phyloP scores from a whole-genome alignment of 2,329 filamentous ascomycete genomes.

The Claviceps arundinis region DNA sequence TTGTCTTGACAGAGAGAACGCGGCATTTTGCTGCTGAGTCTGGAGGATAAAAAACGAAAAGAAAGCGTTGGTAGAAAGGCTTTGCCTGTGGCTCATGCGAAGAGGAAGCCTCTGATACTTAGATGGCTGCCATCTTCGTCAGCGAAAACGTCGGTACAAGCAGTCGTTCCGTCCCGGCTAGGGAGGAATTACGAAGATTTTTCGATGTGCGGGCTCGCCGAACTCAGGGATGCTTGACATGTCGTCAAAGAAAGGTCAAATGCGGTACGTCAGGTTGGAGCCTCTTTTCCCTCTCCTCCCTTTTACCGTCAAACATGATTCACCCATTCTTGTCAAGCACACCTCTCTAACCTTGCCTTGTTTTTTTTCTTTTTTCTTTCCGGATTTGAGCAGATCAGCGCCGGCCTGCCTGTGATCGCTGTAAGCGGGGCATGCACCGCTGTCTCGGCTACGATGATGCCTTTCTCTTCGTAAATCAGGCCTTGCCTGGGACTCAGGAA shows the following conservation, averaged over 20 bases:
- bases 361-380: neutral
- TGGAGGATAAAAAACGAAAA: neutral
- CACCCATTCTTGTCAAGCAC: neutral
- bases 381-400: neutral
- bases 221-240: constrained; percentile 3
- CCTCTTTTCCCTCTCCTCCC: neutral
- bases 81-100: neutral
- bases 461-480: constrained; percentile 6
- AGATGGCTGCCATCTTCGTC: neutral
- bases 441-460: constrained; percentile 5
- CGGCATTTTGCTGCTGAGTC: too few species aligned
- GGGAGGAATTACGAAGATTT: constrained; percentile 3
- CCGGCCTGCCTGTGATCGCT: constrained; percentile 3
- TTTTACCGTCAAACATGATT: neutral
- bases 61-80: neutral
- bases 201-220: constrained; percentile 4
- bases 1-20: too few species aligned
- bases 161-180: constrained; percentile 2
- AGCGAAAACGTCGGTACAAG: neutral
- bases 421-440: constrained; percentile 3
- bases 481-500: constrained; percentile 3
- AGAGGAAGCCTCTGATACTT: neutral
- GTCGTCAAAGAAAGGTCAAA: constrained; percentile 5
- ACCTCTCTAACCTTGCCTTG: neutral
- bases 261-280: constrained; percentile 1